Percentiles rank a stretch among this genome's conserved stretches.
These are phyloP conservation scores for Daldinia vernicosa DNA, from an alignment of 495 filamentous ascomycete genomes.

Conservation along the genomic window DNA sequence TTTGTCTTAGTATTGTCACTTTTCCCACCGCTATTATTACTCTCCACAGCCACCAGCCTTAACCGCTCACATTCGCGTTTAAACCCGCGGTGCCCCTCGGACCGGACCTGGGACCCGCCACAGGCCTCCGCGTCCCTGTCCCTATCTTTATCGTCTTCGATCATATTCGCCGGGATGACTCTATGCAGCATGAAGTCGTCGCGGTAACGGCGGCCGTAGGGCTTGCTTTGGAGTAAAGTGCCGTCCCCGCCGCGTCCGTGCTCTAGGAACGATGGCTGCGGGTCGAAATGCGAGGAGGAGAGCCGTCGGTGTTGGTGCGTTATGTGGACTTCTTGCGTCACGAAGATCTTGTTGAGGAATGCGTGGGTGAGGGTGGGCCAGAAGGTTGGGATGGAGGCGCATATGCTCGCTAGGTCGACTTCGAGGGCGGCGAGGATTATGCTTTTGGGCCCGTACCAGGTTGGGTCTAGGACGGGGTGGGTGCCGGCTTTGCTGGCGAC, in stretches of 20 bases:
- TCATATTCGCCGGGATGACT: conserved; percentile 13
- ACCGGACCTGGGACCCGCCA: conserved; percentile 18
- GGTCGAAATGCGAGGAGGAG: conserved; percentile 18
- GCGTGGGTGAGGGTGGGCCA: conserved; percentile 41
- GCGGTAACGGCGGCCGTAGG: conserved; percentile 10
- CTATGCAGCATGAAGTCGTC: conserved; percentile 27
- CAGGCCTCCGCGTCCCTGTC: conserved; percentile 3
- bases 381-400: conserved; percentile 49
- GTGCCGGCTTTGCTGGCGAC: conserved; percentile 43
- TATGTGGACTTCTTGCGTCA: conserved; percentile 46
- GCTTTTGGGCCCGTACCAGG: conserved; percentile 43
- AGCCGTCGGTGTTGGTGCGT: conserved; percentile 45
- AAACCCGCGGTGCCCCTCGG: conserved; percentile 32
- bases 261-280: conserved; percentile 10
- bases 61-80: conserved; percentile 24
- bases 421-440: conserved; percentile 49
- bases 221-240: neutral
- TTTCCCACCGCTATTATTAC: neutral
- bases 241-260: neutral
- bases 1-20: neutral
- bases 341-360: conserved; percentile 41
- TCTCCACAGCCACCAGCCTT: conserved; percentile 3
- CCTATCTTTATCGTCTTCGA: neutral
- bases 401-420: conserved; percentile 50
- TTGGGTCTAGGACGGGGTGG: conserved; percentile 43